Evolutionary conservation across 306 rosid species (phyloP).

Genomic region (Vigna hirtella): DNA sequence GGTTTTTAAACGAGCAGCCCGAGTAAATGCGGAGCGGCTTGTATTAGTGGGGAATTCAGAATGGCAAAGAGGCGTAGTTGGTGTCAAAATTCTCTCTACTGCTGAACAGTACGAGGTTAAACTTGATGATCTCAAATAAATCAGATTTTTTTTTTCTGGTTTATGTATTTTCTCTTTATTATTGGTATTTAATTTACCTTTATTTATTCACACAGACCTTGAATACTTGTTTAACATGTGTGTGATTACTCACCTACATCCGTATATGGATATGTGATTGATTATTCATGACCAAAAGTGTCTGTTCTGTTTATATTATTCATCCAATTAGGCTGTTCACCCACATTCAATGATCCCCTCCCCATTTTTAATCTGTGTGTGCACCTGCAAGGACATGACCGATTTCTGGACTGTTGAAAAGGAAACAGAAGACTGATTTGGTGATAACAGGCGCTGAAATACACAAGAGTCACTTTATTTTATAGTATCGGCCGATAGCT

Average conservation of each 20-base stretch:
- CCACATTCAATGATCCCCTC: not conserved
- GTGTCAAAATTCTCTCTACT: slow-evolving; percentile 81
- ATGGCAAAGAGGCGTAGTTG: slow-evolving; percentile 92
- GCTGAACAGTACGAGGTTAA: slow-evolving; percentile 88
- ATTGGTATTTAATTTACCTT: slow-evolving; percentile 34
- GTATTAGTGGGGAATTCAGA: slow-evolving; percentile 88
- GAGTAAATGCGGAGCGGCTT: slow-evolving; percentile 78
- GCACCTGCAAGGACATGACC: not conserved
- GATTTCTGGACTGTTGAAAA: too few species aligned
- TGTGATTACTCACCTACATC: not conserved
- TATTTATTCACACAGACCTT: not conserved
- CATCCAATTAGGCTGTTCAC: not conserved
- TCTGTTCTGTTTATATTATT: slow-evolving; percentile 33
- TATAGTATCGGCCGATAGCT: too few species aligned
- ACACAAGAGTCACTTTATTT: too few species aligned
- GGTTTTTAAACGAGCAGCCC: slow-evolving; percentile 86
- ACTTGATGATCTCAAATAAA: slow-evolving; percentile 75
- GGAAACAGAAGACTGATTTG: too few species aligned
- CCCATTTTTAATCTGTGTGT: not conserved
- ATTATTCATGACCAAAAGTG: slow-evolving; percentile 19
- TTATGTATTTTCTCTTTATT: slow-evolving; percentile 35
- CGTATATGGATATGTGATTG: not conserved
- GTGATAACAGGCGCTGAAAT: too few species aligned
- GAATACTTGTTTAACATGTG: slow-evolving; percentile 24
- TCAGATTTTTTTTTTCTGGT: slow-evolving; percentile 17